A percentile compares a stretch with the other conserved stretches of the same genome.
These are phyloP conservation scores for Phytophthora hybrid DNA, from an alignment of 352 stramenopile genomes.

Conservation along the genomic window DNA sequence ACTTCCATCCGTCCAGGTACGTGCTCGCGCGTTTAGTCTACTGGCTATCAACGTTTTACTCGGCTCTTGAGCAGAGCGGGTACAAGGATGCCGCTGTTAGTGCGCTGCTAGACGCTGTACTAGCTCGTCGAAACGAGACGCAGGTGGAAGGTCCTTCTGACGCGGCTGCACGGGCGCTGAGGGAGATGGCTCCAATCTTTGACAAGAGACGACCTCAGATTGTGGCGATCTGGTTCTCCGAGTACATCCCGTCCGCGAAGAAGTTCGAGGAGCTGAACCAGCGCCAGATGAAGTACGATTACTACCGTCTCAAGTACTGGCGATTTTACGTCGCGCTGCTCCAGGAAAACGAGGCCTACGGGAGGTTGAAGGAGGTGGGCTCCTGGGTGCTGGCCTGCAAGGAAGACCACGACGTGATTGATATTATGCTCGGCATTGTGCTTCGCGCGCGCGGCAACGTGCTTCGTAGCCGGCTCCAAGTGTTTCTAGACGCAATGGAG, in stretches of 20 bases:
- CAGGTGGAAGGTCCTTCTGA: conserved; percentile 32
- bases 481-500: conserved; percentile 17
- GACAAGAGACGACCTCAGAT: conserved; percentile 72
- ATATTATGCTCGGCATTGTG: conserved; percentile 70
- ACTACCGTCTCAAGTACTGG: conserved; percentile 82
- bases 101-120: conserved; percentile 38
- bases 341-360: conserved; percentile 60
- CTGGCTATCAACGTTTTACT: conserved; percentile 50
- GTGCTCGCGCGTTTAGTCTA: conserved; percentile 68
- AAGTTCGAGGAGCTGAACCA: conserved; percentile 88
- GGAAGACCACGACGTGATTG: conserved; percentile 85
- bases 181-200: conserved; percentile 67
- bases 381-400: conserved; percentile 82
- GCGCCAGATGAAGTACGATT: conserved; percentile 83
- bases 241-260: conserved; percentile 73
- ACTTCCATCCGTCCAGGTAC: conserved; percentile 81
- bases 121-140: conserved; percentile 25
- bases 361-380: conserved; percentile 69
- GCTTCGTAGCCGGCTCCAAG: conserved; percentile 41
- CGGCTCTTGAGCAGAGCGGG: conserved; percentile 18
- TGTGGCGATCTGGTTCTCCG: conserved; percentile 79
- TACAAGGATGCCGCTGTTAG: conserved; percentile 17
- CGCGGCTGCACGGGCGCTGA: conserved; percentile 53
- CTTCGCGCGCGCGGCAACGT: conserved; percentile 58
- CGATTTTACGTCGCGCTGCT: conserved; percentile 69